A percentile compares a stretch with the other conserved stretches of the same genome.
phyloP scores from a whole-genome alignment of 495 filamentous ascomycete genomes.

The Bacidia rubella region DNA sequence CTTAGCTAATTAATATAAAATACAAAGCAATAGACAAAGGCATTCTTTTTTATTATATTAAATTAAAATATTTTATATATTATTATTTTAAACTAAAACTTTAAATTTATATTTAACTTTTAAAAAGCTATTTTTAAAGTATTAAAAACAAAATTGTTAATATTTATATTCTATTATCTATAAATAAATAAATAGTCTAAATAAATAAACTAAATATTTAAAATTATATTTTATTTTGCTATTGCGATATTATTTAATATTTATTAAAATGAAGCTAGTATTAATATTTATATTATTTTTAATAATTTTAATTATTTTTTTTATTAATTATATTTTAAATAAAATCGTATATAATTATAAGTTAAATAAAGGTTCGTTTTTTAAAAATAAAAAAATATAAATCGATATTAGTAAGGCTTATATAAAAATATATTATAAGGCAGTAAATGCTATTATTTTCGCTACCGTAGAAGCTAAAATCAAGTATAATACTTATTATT shows the following conservation, averaged over 20 bases:
- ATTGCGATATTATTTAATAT: background rate
- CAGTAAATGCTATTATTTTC: background rate
- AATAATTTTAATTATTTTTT: background rate
- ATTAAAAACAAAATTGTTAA: slow-evolving; percentile 4
- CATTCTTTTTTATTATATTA: background rate
- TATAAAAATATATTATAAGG: background rate
- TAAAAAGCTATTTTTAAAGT: slow-evolving; percentile 3
- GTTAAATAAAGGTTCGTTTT: background rate
- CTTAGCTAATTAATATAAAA: background rate
- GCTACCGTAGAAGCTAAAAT: background rate
- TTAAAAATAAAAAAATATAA: background rate
- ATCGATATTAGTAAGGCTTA: background rate
- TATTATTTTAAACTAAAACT: slow-evolving; percentile 5
- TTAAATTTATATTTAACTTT: slow-evolving; percentile 3
- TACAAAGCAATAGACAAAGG: background rate
- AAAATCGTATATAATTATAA: slow-evolving; percentile 1
- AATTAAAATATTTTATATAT: background rate
- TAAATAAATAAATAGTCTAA: background rate
- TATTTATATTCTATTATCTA: slow-evolving; percentile 1
- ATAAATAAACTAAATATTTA: slow-evolving; percentile 3
- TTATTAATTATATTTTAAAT: background rate
- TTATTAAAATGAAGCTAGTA: background rate
- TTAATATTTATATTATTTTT: background rate
- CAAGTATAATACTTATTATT: background rate
- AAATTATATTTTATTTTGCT: slow-evolving; percentile 2